Base-by-base conservation (phyloP, 2,329 filamentous ascomycete species). In the Phialophora macrospora region DNA sequence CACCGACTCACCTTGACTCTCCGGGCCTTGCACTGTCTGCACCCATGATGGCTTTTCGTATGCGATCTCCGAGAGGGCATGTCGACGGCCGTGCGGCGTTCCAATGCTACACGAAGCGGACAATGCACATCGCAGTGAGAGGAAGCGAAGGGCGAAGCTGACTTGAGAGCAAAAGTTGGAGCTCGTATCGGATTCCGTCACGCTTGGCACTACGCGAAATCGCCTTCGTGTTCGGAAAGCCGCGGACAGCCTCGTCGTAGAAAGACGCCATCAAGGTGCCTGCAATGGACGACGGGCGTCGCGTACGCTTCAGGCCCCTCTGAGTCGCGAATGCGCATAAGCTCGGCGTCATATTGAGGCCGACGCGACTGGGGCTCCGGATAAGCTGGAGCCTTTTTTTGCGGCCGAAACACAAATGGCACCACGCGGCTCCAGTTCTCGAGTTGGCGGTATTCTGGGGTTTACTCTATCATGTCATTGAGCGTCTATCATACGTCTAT, bases 11-110 rank as follows among this genome's bases (percentile, higher is more conserved):
- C 71, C 69, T 73, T 73, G 57, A 73, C 71, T 57, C 70, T 67
- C 30, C 71, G 65, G 8, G 67, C 62, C 59, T 73, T 73, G 62
- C 71, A 73, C 55, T 73, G 70, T 44, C 60, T 41, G 54, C 71
- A 73, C 4, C 71, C 71, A 55, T 73, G 71, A 61, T 72, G 71
- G 14, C 69, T 71, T 46, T 73, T 73, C 8, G 70, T 73, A 62
- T 73, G 71, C 41, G 69, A 69, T 54, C 70, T 62, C 26, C 71
- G 64, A 22, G 71, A 73, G 38, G 71, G 71, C 71, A 73, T 72
- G 28, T 20, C 44, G 30, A 54, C 11, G 30, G 46, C 24, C n/a
- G 9, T 46, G 46, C 24, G 48, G 20, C 24, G 48, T 28, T 17
- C 48, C 48, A 51, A 8, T 51, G 14, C 20, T 51, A 11, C 48